Evolutionary conservation across 148 eudicot species (phyloP).

Genomic region (Rhododendron vialii): DNA sequence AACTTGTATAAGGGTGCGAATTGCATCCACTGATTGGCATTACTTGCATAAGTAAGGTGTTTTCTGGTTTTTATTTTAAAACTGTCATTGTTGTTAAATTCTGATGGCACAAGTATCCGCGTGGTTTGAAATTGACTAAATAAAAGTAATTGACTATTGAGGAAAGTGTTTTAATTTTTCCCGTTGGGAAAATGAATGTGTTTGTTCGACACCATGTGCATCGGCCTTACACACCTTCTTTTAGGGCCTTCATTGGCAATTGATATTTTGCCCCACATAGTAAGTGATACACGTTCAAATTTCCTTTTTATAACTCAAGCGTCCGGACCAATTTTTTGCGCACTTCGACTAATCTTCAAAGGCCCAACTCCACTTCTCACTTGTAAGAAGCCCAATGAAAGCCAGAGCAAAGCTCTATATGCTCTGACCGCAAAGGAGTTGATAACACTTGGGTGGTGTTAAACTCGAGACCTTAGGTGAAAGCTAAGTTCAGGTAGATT

Average conservation of each 20-base stretch:
- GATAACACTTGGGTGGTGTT: too few species aligned
- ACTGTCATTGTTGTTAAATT: not conserved
- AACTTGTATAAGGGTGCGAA: not conserved
- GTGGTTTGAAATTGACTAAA: not conserved
- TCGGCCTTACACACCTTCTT: not conserved
- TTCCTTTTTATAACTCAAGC: not conserved
- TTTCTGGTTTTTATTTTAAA: not conserved
- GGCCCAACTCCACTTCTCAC: not conserved
- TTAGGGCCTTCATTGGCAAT: not conserved
- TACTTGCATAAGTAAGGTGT: not conserved
- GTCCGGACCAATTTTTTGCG: too few species aligned
- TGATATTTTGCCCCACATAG: not conserved
- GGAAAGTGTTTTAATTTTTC: not conserved
- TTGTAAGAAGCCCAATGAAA: too few species aligned
- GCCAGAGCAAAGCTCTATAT: not conserved
- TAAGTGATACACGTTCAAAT: not conserved
- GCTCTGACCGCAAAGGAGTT: not conserved
- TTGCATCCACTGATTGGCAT: not conserved
- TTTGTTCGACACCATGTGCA: not conserved
- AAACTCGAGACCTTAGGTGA: too few species aligned
- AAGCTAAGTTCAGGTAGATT: not conserved
- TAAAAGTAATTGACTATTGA: not conserved
- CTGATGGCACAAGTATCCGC: not conserved
- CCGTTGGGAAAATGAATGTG: not conserved
- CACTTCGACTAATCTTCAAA: too few species aligned